Percentiles rank a stretch among this genome's conserved stretches.
phyloP scores from a whole-genome alignment of 305 asterid species.

The Rubia peregrina region DNA sequence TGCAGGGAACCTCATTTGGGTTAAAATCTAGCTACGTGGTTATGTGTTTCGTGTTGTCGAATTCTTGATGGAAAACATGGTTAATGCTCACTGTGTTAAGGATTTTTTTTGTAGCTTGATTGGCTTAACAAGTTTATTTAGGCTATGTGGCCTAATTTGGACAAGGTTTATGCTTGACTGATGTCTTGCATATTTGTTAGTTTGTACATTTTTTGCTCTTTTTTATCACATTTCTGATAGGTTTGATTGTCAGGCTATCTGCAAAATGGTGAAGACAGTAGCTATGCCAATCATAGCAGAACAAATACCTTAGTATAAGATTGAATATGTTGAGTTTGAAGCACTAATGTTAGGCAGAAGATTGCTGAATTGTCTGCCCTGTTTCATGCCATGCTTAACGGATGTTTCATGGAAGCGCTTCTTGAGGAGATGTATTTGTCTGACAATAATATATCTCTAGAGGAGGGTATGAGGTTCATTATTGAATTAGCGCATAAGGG shows the following conservation, averaged over 20 bases:
- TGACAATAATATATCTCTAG: conserved; percentile 65
- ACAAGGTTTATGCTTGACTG: conserved; percentile 49
- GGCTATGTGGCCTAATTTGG: conserved; percentile 89
- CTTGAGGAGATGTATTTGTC: conserved; percentile 75
- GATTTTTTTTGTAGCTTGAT: conserved; percentile 57
- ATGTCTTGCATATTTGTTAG: not conserved
- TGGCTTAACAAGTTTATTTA: conserved; percentile 92
- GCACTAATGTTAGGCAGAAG: conserved; percentile 66
- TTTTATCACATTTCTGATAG: not conserved
- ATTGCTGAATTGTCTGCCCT: conserved; percentile 80
- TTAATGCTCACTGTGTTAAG: not conserved
- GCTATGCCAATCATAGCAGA: conserved; percentile 82
- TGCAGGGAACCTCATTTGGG: conserved; percentile 87
- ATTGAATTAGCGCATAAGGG: conserved; percentile 49
- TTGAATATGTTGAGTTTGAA: conserved; percentile 69
- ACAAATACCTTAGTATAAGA: conserved; percentile 83
- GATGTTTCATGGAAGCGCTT: conserved; percentile 67
- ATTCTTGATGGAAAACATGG: not conserved
- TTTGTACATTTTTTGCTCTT: not conserved
- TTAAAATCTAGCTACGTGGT: conserved; percentile 44
- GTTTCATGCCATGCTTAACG: conserved; percentile 84
- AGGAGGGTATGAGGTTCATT: conserved; percentile 49
- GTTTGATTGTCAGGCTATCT: conserved; percentile 58
- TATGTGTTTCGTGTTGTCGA: conserved; percentile 2
- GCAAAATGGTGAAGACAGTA: conserved; percentile 61